phyloP scores from a whole-genome alignment of 345 rosid genomes.

The Populus davidiana region DNA sequence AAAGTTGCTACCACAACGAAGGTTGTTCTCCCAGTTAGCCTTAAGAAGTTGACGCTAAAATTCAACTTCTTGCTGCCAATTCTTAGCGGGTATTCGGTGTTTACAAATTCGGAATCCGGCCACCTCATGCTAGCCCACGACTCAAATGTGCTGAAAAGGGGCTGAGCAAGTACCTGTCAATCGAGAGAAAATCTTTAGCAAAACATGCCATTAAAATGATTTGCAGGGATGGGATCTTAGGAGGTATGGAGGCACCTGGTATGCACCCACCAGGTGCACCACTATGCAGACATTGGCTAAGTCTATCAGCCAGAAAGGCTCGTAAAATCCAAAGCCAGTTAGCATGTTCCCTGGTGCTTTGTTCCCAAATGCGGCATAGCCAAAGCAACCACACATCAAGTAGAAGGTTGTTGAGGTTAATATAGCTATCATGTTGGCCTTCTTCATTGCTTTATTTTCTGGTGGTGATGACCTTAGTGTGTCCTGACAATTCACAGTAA shows the following conservation, averaged over 20 bases:
- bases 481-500: background rate
- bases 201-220: too few relatives aligned
- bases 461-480: constrained; percentile 1
- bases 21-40: constrained; percentile 27
- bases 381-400: constrained; percentile 19
- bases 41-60: constrained; percentile 5
- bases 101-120: constrained; percentile 18
- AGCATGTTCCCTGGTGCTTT: constrained; percentile 17
- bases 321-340: constrained; percentile 18
- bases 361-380: constrained; percentile 19
- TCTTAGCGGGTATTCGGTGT: background rate
- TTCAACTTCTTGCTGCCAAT: background rate
- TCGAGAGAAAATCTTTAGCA: background rate
- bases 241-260: background rate
- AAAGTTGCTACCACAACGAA: constrained; percentile 14
- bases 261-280: constrained; percentile 5
- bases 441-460: constrained; percentile 8
- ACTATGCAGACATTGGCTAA: constrained; percentile 5
- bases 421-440: background rate
- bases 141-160: constrained; percentile 15
- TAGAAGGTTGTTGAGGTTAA: constrained; percentile 10
- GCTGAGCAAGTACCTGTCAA: constrained; percentile 19
- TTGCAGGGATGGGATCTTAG: too few relatives aligned
- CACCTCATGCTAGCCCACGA: constrained; percentile 19
- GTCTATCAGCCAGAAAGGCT: constrained; percentile 22